phyloP scores from a whole-genome alignment of 805 yeast species.

The Lachancea fermentati region DNA sequence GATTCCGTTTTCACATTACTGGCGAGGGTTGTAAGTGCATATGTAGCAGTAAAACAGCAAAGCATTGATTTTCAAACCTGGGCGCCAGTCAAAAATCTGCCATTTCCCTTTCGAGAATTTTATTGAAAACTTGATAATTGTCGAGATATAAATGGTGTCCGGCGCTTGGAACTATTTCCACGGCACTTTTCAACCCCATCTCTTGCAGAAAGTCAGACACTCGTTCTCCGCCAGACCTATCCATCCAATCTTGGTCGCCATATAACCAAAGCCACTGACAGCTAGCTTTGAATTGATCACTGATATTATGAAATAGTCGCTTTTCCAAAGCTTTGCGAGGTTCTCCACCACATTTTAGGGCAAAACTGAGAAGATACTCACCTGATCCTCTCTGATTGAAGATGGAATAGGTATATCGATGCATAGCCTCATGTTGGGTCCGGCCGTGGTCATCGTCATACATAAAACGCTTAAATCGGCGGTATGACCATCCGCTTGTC shows the following conservation, averaged over 20 bases:
- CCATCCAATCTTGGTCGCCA: conserved; percentile 78
- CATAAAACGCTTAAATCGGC: conserved; percentile 64
- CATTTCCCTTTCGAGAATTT: conserved; percentile 49
- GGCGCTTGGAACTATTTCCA: conserved; percentile 44
- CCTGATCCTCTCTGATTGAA: conserved; percentile 89
- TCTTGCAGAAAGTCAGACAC: conserved; percentile 25
- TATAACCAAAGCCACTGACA: conserved; percentile 78
- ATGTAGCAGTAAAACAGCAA: no score
- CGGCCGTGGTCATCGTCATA: conserved; percentile 24
- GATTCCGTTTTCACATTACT: no score
- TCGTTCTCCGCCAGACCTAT: conserved; percentile 35
- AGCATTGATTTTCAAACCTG: no score
- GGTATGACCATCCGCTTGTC: conserved; percentile 83
- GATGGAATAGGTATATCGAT: conserved; percentile 73
- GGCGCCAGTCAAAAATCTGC: no score
- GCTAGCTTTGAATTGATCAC: conserved; percentile 39
- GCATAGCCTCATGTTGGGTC: conserved; percentile 44
- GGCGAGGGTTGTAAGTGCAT: no score
- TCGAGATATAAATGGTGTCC: conserved; percentile 80
- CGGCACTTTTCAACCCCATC: conserved; percentile 25
- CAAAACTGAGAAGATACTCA: conserved; percentile 79
- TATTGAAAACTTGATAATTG: conserved; percentile 50
- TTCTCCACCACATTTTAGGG: conserved; percentile 85
- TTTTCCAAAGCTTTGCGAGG: conserved; percentile 68
- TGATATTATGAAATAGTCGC: conserved; percentile 18